Percentiles rank a stretch among this genome's conserved stretches.
Evolutionary conservation across 306 rosid species (phyloP).

Genomic region (Dryas octopetala): DNA sequence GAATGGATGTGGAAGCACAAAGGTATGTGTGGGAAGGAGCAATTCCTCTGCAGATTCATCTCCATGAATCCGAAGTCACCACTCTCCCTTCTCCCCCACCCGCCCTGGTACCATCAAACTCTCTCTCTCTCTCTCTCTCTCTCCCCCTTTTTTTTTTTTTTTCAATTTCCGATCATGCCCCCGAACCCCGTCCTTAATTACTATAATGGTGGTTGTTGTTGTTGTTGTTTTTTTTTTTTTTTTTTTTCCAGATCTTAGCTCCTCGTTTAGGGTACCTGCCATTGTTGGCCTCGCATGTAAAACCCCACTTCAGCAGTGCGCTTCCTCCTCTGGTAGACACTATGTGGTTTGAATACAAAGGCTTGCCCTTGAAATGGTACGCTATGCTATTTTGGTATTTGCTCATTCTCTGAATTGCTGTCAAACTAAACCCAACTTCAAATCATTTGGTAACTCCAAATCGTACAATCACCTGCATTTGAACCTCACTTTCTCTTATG

Average conservation of each 20-base stretch:
- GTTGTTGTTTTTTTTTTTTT: not conserved
- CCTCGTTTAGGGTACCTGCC: slow-evolving; percentile 92
- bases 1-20: slow-evolving; percentile 53
- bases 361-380: slow-evolving; percentile 90
- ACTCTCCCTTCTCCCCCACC: slow-evolving; percentile 89
- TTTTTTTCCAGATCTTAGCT: slow-evolving; percentile 66
- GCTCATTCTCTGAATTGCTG: not conserved
- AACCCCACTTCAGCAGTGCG: slow-evolving; percentile 70
- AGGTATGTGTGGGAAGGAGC: slow-evolving; percentile 83
- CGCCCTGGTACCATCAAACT: slow-evolving; percentile 46
- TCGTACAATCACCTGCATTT: not conserved
- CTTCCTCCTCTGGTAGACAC: slow-evolving; percentile 92
- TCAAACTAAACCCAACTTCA: not conserved
- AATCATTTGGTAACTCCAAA: not conserved
- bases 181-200: not conserved
- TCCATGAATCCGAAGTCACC: slow-evolving; percentile 87
- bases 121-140: not conserved
- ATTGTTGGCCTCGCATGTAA: slow-evolving; percentile 65
- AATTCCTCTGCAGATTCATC: slow-evolving; percentile 81
- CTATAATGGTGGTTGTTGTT: not conserved
- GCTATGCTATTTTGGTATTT: not conserved
- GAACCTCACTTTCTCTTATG: not conserved
- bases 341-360: slow-evolving; percentile 91
- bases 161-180: not conserved
- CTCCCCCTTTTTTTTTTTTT: no score